These are phyloP conservation scores for Leccinum variicolor DNA, from an alignment of 768 basidiomycete genomes.

Conservation along the genomic window DNA sequence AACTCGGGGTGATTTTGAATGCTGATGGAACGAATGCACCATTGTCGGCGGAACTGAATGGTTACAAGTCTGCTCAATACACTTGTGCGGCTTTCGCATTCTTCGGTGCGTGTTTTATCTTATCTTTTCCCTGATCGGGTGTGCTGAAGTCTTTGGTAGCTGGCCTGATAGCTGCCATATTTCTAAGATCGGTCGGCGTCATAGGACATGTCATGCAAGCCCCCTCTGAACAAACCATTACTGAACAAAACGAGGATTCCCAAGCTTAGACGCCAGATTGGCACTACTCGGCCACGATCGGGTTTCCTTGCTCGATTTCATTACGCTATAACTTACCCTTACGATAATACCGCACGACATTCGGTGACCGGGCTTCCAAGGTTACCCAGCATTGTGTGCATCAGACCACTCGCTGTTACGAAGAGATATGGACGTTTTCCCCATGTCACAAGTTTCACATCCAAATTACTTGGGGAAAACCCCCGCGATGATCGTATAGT, in stretches of 20 bases:
- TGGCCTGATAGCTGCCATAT: constrained; percentile 32
- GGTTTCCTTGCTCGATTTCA: background rate
- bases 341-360: constrained; percentile 1
- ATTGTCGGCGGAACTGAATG: constrained; percentile 38
- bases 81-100: constrained; percentile 57
- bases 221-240: constrained; percentile 24
- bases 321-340: background rate
- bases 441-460: background rate
- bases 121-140: background rate
- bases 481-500: too few relatives aligned
- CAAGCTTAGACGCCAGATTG: constrained; percentile 6
- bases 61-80: constrained; percentile 70
- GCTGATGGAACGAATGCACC: constrained; percentile 30
- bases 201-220: constrained; percentile 31
- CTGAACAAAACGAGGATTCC: background rate
- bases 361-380: background rate
- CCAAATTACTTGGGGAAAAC: background rate
- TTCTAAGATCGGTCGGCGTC: constrained; percentile 40
- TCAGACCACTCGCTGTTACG: background rate
- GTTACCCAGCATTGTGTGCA: background rate
- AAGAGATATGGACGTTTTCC: background rate
- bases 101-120: constrained; percentile 37
- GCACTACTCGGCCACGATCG: background rate
- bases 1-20: constrained; percentile 32
- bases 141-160: constrained; percentile 16